Conservation (phyloP, 371 early-diverging fungal genomes). For the Funneliformis caledonium region DNA sequence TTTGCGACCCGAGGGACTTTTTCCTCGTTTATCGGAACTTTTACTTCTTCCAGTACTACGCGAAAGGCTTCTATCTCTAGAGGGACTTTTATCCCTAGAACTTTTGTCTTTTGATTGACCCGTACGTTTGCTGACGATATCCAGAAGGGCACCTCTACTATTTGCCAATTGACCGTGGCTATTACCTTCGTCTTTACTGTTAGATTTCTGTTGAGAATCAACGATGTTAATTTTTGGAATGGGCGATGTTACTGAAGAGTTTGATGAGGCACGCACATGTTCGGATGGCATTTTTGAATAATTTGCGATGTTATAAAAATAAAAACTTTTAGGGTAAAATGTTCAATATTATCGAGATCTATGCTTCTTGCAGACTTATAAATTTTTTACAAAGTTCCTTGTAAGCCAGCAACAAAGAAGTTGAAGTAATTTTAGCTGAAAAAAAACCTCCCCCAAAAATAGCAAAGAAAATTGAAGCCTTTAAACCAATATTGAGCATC, state of each 20-base stretch:
- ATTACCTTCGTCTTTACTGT: background rate
- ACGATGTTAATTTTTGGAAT: conserved; percentile 33
- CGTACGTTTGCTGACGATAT: background rate
- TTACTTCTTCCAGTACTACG: conserved; percentile 32
- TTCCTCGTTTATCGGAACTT: conserved; percentile 38
- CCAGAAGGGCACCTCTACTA: background rate
- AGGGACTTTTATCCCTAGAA: background rate
- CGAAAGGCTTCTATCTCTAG: conserved; percentile 21
- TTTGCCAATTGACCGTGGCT: background rate
- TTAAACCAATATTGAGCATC: background rate
- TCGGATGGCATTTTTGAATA: conserved; percentile 30
- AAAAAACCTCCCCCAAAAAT: no score
- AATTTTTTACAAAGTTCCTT: background rate
- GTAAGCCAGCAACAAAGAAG: background rate
- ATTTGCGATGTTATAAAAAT: background rate
- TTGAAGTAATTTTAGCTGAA: no score
- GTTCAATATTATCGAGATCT: background rate
- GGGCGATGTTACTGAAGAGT: conserved; percentile 27
- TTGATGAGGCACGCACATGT: conserved; percentile 33
- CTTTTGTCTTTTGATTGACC: background rate
- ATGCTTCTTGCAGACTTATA: background rate
- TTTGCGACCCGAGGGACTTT: conserved; percentile 19
- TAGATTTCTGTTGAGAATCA: background rate
- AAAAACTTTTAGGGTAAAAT: background rate
- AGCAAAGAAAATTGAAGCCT: background rate